These are phyloP conservation scores for Colletotrichum lindemuthianum DNA, from an alignment of 2,329 filamentous ascomycete genomes.

Conservation along the genomic window DNA sequence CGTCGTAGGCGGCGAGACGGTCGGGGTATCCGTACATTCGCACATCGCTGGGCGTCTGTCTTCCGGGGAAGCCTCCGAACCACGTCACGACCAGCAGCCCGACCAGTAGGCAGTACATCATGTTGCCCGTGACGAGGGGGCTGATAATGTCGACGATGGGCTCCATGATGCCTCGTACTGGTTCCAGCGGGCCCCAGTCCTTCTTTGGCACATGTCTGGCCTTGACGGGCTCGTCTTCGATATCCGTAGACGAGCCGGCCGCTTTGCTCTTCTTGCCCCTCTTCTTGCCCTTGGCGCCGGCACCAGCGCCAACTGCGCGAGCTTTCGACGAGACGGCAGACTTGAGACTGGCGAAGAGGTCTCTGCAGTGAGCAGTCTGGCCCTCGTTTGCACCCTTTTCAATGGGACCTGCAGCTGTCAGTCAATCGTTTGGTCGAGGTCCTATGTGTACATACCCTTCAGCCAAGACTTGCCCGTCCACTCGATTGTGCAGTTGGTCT, in stretches of 20 bases:
- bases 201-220: conserved; percentile 55
- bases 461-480: conserved; percentile 99
- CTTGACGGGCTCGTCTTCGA: conserved; percentile 50
- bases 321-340: conserved; percentile 75
- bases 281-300: conserved; percentile 67
- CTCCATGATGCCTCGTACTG: conserved; percentile 74
- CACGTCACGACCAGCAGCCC: conserved; percentile 79
- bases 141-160: conserved; percentile 76
- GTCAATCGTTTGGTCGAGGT: conserved; percentile 24
- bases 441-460: conserved; percentile 72
- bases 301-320: conserved; percentile 57
- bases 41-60: conserved; percentile 41
- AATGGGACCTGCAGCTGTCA: conserved; percentile 77
- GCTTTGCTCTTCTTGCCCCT: conserved; percentile 64
- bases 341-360: conserved; percentile 79
- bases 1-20: conserved; percentile 85
- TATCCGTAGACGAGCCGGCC: conserved; percentile 55
- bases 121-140: conserved; percentile 79
- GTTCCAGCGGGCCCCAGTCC: conserved; percentile 85
- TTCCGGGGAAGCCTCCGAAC: conserved; percentile 68
- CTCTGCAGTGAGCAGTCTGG: conserved; percentile 83
- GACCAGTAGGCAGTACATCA: conserved; percentile 79
- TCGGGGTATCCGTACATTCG: conserved; percentile 64
- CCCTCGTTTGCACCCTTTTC: conserved; percentile 95
- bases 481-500: conserved; percentile 90